Evolutionary conservation across 305 asterid species (phyloP), one percentile per base, ranked within the genome.

Genomic region (Ajuga reptans): DNA sequence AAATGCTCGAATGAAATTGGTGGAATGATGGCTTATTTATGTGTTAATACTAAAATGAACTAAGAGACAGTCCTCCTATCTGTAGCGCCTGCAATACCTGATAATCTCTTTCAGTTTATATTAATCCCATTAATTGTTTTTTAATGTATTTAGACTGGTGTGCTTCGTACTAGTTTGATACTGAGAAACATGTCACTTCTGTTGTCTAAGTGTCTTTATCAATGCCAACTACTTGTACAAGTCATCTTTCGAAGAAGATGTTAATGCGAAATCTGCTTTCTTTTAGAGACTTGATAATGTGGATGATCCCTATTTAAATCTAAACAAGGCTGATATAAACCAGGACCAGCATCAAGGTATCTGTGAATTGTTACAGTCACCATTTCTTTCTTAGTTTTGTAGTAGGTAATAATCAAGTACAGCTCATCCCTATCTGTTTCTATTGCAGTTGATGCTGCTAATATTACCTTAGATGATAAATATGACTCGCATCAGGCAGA

Each of bases 331-430:
- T 70, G 86, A 79, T 69, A 74, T 56, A 29, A 73, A 75, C 69
- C 78, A 76, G 42, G 83, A 86, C 73, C 68, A 72, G 70, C 98
- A 93, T 82, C 97, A 88, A 88, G 98, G 98, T 93, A 73, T 51
- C 52, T 73, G 50, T 60, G 14, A 10, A 51, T 56, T 33, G 43
- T 43, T 64, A 17, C 53, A 52, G 17, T 78, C 60, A 71, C 33
- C 39, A 62, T 34, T 45, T 66, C 36, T 61, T 15, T 69, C 66
- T 70, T 17, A 14, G 43, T 63, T 71, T 63, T 14, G 27, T 6
- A 24, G 55, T 47, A 52, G 15, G 65, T 31, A 46, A 45, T 14
- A 21, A 10, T 72, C 56, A 70, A 37, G 71, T 70, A 70, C 74
- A 33, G 50, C 66, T 69, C 45, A 16, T 31, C 56, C 49, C 72